phyloP scores from a whole-genome alignment of 805 yeast species.

The Debaryomyces hansenii region DNA sequence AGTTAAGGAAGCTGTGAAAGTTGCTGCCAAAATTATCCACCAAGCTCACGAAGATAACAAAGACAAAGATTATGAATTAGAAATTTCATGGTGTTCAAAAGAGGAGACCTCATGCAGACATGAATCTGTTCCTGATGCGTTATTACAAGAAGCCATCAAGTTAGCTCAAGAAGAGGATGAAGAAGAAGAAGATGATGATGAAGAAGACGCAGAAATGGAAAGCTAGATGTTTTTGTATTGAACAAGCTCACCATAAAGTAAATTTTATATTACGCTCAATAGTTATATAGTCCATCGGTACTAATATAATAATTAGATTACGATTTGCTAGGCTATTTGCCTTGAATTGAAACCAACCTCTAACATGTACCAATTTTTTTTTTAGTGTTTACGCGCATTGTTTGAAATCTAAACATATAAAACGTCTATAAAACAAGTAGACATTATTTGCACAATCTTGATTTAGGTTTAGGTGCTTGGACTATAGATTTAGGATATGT shows the following conservation, averaged over 20 bases:
- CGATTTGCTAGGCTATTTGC: too few species aligned
- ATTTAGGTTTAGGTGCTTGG: too few species aligned
- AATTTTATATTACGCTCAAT: background rate
- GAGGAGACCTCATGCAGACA: constrained; percentile 81
- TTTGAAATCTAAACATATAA: constrained; percentile 1
- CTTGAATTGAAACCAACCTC: too few species aligned
- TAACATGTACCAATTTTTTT: too few species aligned
- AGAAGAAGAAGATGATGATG: constrained; percentile 69
- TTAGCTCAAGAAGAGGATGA: constrained; percentile 81
- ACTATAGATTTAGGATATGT: background rate
- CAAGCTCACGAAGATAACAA: constrained; percentile 97
- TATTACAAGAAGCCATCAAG: constrained; percentile 79
- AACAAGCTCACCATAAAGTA: background rate
- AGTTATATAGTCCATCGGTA: background rate
- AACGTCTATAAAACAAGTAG: background rate
- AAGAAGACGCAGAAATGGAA: constrained; percentile 38
- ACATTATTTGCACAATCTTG: too few species aligned
- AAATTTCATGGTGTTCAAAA: constrained; percentile 82
- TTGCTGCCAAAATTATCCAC: constrained; percentile 91
- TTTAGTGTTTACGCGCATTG: constrained; percentile 1
- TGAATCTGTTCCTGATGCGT: constrained; percentile 73
- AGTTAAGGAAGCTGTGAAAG: constrained; percentile 81
- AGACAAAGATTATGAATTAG: constrained; percentile 95
- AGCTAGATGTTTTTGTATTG: background rate
- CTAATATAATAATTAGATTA: background rate